A percentile compares a stretch with the other conserved stretches of the same genome.
These are phyloP conservation scores for Pseudoneurospora amorphoporcata DNA, from an alignment of 495 filamentous ascomycete species.

Conservation along the genomic window DNA sequence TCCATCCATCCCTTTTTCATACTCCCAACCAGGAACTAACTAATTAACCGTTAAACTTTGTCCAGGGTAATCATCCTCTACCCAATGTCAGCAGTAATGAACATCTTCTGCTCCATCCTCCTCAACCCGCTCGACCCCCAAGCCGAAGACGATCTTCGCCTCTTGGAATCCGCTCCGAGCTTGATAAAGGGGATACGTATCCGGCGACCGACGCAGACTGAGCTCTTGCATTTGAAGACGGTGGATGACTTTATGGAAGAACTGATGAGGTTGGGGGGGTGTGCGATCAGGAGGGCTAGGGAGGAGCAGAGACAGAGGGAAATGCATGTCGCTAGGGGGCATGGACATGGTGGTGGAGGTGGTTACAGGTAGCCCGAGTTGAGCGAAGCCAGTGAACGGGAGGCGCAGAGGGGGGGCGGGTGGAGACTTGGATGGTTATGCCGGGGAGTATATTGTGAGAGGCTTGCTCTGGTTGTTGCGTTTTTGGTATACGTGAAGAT, in stretches of 20 bases:
- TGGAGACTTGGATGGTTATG: background rate
- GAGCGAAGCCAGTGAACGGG: background rate
- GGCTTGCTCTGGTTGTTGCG: too few relatives aligned
- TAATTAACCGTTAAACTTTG: too few relatives aligned
- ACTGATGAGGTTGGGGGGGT: constrained; percentile 24
- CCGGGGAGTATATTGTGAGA: background rate
- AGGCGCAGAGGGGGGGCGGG: background rate
- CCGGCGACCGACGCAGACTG: constrained; percentile 28
- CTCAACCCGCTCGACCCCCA: constrained; percentile 36
- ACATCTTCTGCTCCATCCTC: constrained; percentile 42
- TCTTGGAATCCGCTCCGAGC: constrained; percentile 29
- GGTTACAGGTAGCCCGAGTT: background rate
- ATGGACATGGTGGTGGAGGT: background rate
- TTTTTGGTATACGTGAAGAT: too few relatives aligned
- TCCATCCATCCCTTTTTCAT: background rate
- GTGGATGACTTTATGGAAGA: constrained; percentile 41
- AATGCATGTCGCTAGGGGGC: background rate
- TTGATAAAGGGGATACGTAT: constrained; percentile 36
- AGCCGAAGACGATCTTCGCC: constrained; percentile 33
- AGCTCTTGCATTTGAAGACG: constrained; percentile 35
- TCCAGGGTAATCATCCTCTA: constrained; percentile 40
- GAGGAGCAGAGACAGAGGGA: background rate
- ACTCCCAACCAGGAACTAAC: too few relatives aligned
- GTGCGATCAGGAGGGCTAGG: constrained; percentile 8
- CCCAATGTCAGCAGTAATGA: constrained; percentile 40